Conservation (phyloP, 2,329 filamentous ascomycete species). For the Colletotrichum sp. region DNA sequence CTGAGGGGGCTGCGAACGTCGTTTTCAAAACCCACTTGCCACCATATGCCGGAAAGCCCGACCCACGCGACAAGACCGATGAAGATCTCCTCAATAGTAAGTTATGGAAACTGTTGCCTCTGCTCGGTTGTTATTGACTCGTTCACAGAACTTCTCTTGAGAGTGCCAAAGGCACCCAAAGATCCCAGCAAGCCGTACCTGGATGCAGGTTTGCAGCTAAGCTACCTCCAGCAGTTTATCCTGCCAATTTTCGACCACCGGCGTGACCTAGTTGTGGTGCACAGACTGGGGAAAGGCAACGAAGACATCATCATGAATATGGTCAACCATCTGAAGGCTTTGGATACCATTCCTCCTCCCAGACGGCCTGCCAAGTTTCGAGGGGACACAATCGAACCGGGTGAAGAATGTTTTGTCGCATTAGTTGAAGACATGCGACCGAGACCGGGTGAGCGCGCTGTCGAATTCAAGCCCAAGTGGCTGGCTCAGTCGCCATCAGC, state of each 20-base stretch:
- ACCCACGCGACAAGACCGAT: background rate
- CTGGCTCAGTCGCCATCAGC: constrained; percentile 77
- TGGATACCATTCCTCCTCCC: background rate
- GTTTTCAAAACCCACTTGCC: constrained; percentile 57
- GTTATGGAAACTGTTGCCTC: background rate
- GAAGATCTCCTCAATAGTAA: background rate
- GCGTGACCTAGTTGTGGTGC: constrained; percentile 56
- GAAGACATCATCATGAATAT: constrained; percentile 42
- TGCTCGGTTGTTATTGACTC: constrained; percentile 26
- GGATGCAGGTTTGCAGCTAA: constrained; percentile 41
- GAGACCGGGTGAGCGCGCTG: constrained; percentile 34
- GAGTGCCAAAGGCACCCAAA: constrained; percentile 41
- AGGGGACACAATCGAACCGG: constrained; percentile 26
- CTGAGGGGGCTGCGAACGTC: constrained; percentile 79
- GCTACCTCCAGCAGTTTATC: constrained; percentile 58
- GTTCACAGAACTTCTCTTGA: constrained; percentile 29
- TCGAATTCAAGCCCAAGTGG: constrained; percentile 90
- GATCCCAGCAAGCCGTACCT: constrained; percentile 41
- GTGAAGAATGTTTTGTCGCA: constrained; percentile 41
- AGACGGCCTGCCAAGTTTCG: constrained; percentile 39
- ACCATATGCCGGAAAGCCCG: background rate
- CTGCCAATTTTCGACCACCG: constrained; percentile 55
- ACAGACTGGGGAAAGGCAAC: constrained; percentile 55
- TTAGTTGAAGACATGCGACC: constrained; percentile 76
- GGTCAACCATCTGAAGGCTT: constrained; percentile 40